These are phyloP conservation scores for Claviceps sp. DNA, from an alignment of 2,329 filamentous ascomycete genomes.

Conservation along the genomic window DNA sequence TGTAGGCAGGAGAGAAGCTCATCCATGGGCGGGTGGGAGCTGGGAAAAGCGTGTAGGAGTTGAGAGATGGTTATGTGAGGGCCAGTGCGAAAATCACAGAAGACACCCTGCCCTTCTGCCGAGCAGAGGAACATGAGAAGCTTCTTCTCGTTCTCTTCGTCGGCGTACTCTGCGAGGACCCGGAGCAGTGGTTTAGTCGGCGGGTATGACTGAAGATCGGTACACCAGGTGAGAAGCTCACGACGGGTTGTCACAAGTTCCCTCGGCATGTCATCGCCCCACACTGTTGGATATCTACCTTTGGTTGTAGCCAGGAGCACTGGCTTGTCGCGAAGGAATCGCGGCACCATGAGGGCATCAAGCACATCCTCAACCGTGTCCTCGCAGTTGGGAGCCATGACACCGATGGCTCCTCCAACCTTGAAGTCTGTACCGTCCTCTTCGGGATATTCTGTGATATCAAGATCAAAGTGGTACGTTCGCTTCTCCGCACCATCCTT, in stretches of 20 bases:
- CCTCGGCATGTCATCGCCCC: conserved; percentile 79
- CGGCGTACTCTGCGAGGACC: conserved; percentile 72
- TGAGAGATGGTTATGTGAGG: conserved; percentile 77
- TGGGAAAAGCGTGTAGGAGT: conserved; percentile 83
- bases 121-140: conserved; percentile 77
- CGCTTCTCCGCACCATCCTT: conserved; percentile 84
- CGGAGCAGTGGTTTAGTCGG: conserved; percentile 81
- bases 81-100: conserved; percentile 88
- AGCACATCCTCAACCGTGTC: conserved; percentile 71
- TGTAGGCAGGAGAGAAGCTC: conserved; percentile 67
- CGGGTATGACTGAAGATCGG: conserved; percentile 83
- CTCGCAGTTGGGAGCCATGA: conserved; percentile 76
- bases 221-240: conserved; percentile 91
- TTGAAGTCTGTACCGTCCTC: conserved; percentile 84
- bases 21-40: conserved; percentile 75
- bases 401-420: conserved; percentile 87
- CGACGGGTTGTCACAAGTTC: conserved; percentile 82
- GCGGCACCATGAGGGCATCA: conserved; percentile 67
- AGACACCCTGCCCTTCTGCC: conserved; percentile 78
- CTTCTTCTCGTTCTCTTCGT: conserved; percentile 72
- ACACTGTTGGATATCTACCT: conserved; percentile 93
- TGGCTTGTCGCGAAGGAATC: conserved; percentile 71
- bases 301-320: conserved; percentile 64
- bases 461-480: conserved; percentile 94
- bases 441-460: conserved; percentile 85